Conservation (phyloP, 2,329 filamentous ascomycete species). For the Nemania sp. region DNA sequence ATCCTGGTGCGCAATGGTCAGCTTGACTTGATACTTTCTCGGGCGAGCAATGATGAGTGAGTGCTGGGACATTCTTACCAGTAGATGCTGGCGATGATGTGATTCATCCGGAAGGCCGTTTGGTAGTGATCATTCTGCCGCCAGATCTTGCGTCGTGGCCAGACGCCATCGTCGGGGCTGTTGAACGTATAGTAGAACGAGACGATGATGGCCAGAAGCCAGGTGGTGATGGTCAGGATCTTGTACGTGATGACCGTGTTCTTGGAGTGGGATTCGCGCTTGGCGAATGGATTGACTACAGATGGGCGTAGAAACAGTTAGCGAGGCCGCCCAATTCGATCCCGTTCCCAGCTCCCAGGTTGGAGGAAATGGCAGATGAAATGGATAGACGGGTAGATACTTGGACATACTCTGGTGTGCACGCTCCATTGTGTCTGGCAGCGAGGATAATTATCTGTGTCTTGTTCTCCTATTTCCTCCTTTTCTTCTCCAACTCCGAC, state of each 20-base stretch:
- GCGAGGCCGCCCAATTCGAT: background rate
- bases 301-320: conserved; percentile 3
- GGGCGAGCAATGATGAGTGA: background rate
- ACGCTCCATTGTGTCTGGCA: conserved; percentile 36
- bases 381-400: background rate
- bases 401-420: conserved; percentile 39
- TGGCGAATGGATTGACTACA: conserved; percentile 76
- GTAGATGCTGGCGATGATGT: conserved; percentile 69
- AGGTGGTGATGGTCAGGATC: conserved; percentile 72
- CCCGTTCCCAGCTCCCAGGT: background rate
- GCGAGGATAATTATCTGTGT: background rate
- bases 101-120: conserved; percentile 78
- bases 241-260: conserved; percentile 73
- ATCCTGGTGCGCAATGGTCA: conserved; percentile 54
- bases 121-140: conserved; percentile 68
- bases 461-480: no score
- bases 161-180: conserved; percentile 64
- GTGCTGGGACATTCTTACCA: conserved; percentile 57
- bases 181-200: conserved; percentile 76
- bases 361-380: background rate
- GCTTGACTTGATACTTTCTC: background rate
- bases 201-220: conserved; percentile 72
- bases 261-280: conserved; percentile 66
- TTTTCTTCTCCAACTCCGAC: background rate
- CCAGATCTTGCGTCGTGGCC: conserved; percentile 70